Conservation (phyloP, 306 rosid genomes). For the Pterocarpus santalinus region DNA sequence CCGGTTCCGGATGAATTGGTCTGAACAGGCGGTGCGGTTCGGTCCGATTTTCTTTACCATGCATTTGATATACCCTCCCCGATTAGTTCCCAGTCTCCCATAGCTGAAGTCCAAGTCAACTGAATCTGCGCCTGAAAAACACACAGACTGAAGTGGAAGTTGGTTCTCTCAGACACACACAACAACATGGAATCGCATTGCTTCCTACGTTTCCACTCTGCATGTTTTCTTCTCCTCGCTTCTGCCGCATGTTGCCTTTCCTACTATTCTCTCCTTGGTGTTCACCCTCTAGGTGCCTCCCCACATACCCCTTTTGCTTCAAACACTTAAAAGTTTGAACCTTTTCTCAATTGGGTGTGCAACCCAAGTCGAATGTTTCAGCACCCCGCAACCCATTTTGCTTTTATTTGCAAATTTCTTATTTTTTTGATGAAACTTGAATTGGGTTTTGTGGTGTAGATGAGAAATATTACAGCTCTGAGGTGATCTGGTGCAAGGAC, state of each 20-base stretch:
- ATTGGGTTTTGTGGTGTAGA: constrained; percentile 63
- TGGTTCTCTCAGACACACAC: not conserved
- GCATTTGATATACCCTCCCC: too few species aligned
- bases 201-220: constrained; percentile 45
- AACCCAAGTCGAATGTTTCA: constrained; percentile 18
- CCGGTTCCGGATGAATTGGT: too few species aligned
- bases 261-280: constrained; percentile 61
- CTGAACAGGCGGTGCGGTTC: too few species aligned
- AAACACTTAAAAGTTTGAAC: constrained; percentile 31
- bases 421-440: constrained; percentile 9
- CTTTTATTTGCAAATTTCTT: constrained; percentile 12
- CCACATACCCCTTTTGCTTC: constrained; percentile 19
- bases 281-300: constrained; percentile 78
- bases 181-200: constrained; percentile 37
- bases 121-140: not conserved
- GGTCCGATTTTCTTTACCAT: too few species aligned
- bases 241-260: constrained; percentile 48
- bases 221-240: constrained; percentile 55
- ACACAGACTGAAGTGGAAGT: not conserved
- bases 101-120: constrained; percentile 33
- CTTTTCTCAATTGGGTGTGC: constrained; percentile 27
- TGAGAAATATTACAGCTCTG: constrained; percentile 68
- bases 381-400: constrained; percentile 37
- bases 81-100: not conserved
- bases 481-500: constrained; percentile 78